Conservation (phyloP, 345 rosid species). For the Citrus trifoliata region DNA sequence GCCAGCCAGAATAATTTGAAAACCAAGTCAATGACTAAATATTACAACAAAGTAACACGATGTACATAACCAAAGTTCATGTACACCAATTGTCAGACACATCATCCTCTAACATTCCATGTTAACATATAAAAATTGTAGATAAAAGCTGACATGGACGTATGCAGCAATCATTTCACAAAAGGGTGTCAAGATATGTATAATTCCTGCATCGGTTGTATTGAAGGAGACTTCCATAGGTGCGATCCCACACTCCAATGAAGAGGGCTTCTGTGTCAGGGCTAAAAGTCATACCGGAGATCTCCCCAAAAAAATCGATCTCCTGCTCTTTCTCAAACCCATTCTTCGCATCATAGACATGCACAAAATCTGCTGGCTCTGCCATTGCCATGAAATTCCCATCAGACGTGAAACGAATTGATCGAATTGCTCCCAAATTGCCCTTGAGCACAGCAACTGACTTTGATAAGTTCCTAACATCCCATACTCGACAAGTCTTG, state of each 20-base stretch:
- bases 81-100: conserved; percentile 1
- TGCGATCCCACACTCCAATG: conserved; percentile 65
- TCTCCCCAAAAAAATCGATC: conserved; percentile 66
- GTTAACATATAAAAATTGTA: conserved; percentile 1
- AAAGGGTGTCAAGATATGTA: conserved; percentile 43
- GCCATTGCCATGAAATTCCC: conserved; percentile 59
- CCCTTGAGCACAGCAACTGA: conserved; percentile 58
- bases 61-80: conserved; percentile 13
- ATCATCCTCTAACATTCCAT: conserved; percentile 2
- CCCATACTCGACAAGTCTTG: conserved; percentile 66
- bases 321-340: conserved; percentile 61
- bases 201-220: conserved; percentile 48
- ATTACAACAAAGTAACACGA: conserved; percentile 14
- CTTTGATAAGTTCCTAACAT: conserved; percentile 46
- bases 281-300: conserved; percentile 59
- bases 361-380: conserved; percentile 67
- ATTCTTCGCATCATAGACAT: conserved; percentile 48
- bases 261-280: conserved; percentile 56
- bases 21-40: neutral
- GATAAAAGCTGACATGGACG: conserved; percentile 1
- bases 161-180: conserved; percentile 23
- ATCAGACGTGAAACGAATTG: conserved; percentile 54
- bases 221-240: conserved; percentile 62
- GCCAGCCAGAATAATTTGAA: too few species aligned
- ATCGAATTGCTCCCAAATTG: conserved; percentile 54